Conservation (phyloP, 805 yeast species). For the Kodamaea kakaduensis region DNA sequence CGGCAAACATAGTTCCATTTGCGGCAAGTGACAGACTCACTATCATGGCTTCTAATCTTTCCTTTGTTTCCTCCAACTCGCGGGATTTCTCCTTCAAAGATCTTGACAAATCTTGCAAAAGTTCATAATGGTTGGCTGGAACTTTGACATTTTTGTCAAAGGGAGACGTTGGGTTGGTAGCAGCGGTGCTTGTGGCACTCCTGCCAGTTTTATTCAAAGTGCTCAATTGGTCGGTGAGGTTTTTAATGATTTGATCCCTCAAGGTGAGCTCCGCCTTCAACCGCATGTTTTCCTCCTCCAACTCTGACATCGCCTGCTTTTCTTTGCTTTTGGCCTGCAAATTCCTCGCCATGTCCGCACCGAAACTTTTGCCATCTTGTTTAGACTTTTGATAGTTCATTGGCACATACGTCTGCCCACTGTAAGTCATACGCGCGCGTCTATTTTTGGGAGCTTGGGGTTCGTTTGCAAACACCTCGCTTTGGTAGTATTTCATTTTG, state of each 20-base stretch:
- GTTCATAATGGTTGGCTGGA: conserved; percentile 42
- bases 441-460: too few species aligned
- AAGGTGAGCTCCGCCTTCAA: conserved; percentile 49
- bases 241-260: conserved; percentile 45
- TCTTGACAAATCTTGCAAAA: conserved; percentile 47
- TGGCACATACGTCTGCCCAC: conserved; percentile 33
- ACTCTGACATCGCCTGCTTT: neutral
- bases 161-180: too few species aligned
- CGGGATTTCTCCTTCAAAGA: conserved; percentile 40
- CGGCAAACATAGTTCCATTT: conserved; percentile 40
- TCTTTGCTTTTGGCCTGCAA: neutral
- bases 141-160: conserved; percentile 23
- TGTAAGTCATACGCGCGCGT: conserved; percentile 20
- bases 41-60: conserved; percentile 57
- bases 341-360: neutral
- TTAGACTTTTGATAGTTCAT: conserved; percentile 6
- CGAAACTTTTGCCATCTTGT: conserved; percentile 5
- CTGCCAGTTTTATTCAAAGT: conserved; percentile 13
- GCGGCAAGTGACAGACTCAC: conserved; percentile 25
- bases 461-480: too few species aligned
- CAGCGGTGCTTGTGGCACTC: conserved; percentile 8
- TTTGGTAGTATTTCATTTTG: too few species aligned
- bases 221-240: conserved; percentile 33
- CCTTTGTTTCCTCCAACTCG: conserved; percentile 60
- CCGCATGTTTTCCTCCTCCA: conserved; percentile 19